phyloP scores from a whole-genome alignment of 371 early-diverging fungal genomes.

The Haplosporangium sp. region DNA sequence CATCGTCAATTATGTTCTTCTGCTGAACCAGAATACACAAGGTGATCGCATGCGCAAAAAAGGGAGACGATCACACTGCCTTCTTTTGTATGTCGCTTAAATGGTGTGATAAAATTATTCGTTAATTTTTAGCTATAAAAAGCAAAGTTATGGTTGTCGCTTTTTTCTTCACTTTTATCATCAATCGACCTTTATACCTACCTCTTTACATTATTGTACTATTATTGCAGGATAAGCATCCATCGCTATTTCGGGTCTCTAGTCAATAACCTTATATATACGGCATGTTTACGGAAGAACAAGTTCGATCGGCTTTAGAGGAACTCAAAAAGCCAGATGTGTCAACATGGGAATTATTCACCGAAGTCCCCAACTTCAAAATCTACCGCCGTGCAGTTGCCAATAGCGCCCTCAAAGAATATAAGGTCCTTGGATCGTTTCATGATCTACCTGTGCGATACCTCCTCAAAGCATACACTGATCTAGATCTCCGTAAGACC shows the following conservation, averaged over 20 bases:
- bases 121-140: neutral
- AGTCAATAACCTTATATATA: neutral
- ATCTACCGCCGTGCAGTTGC: conserved; percentile 35
- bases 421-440: conserved; percentile 48
- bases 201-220: neutral
- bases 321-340: conserved; percentile 34
- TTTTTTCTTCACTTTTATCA: neutral
- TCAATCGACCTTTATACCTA: neutral
- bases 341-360: conserved; percentile 34
- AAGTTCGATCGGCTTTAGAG: conserved; percentile 30
- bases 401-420: conserved; percentile 37
- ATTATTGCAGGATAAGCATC: neutral
- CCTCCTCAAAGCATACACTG: conserved; percentile 41
- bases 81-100: neutral
- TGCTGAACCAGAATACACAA: neutral
- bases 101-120: neutral
- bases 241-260: neutral
- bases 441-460: conserved; percentile 38
- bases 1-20: neutral
- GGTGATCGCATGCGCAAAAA: neutral
- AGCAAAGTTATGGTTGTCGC: neutral
- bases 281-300: conserved; percentile 47
- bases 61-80: neutral
- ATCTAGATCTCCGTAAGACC: conserved; percentile 59
- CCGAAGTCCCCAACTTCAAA: conserved; percentile 37